phyloP scores from a whole-genome alignment of 2,329 filamentous ascomycete species.

The Purpureocillium takamizusanense region DNA sequence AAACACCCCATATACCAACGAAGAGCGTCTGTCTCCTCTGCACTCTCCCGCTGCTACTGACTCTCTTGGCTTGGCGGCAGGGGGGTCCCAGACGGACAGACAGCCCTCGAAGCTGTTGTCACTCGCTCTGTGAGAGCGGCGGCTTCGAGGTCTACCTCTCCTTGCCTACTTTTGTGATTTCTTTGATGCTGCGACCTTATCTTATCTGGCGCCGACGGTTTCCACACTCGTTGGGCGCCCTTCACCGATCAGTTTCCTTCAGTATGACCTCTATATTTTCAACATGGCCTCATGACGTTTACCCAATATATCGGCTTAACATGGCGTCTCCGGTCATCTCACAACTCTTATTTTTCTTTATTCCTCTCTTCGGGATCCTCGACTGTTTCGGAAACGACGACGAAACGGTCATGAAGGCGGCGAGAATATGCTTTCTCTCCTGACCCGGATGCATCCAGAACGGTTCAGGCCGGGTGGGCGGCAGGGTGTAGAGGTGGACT shows the following conservation, averaged over 20 bases:
- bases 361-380: slow-evolving; percentile 5
- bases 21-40: slow-evolving; percentile 6
- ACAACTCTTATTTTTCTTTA: slow-evolving; percentile 13
- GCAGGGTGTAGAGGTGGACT: too few species aligned
- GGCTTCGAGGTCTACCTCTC: neutral
- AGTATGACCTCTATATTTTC: neutral
- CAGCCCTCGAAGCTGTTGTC: slow-evolving; percentile 2
- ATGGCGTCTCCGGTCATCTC: slow-evolving; percentile 20
- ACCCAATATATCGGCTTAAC: slow-evolving; percentile 14
- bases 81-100: slow-evolving; percentile 4
- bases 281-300: slow-evolving; percentile 5
- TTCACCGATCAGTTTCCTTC: too few species aligned
- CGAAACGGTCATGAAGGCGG: slow-evolving; percentile 1
- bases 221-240: neutral
- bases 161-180: neutral
- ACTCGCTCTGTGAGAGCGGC: neutral
- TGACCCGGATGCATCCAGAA: too few species aligned
- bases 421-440: neutral
- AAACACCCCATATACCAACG: slow-evolving; percentile 6
- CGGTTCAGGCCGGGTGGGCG: too few species aligned
- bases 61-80: neutral
- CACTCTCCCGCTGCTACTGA: neutral
- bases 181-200: neutral
- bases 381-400: slow-evolving; percentile 1
- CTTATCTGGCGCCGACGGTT: neutral